These are phyloP conservation scores for Amniculicola lignicola DNA, from an alignment of 495 filamentous ascomycete species.

Conservation along the genomic window DNA sequence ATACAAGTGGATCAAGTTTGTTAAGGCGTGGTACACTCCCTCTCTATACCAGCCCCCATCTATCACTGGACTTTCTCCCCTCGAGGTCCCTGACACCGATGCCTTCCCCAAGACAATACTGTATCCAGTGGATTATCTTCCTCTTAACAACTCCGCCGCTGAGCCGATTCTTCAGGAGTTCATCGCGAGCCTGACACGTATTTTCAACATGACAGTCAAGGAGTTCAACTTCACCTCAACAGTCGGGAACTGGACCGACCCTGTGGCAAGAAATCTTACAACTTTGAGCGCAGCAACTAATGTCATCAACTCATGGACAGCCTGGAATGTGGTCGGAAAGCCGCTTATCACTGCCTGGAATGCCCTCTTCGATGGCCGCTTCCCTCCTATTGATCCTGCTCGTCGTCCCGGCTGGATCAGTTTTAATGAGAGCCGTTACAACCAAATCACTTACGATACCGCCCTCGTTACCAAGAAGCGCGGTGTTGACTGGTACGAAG, in stretches of 20 bases:
- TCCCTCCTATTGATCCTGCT: conserved; percentile 41
- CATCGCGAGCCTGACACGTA: conserved; percentile 45
- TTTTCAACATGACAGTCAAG: conserved; percentile 35
- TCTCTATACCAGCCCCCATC: conserved; percentile 36
- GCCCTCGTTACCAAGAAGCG: conserved; percentile 36
- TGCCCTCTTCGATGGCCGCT: conserved; percentile 39
- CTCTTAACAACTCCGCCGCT: conserved; percentile 41
- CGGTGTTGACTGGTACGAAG: conserved; percentile 44
- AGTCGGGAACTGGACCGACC: conserved; percentile 29
- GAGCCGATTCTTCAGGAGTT: conserved; percentile 40
- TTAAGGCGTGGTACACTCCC: conserved; percentile 44
- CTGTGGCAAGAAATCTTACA: conserved; percentile 27
- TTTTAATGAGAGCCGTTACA: conserved; percentile 31
- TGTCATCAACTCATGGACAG: conserved; percentile 31
- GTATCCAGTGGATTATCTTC: conserved; percentile 43
- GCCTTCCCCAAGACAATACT: conserved; percentile 41
- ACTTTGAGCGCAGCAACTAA: conserved; percentile 15
- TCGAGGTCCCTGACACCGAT: conserved; percentile 38
- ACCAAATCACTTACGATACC: conserved; percentile 30
- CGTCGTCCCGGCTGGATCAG: conserved; percentile 34
- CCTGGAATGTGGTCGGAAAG: conserved; percentile 32
- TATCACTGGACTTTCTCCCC: conserved; percentile 40
- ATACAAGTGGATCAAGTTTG: conserved; percentile 42
- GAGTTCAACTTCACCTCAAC: conserved; percentile 38
- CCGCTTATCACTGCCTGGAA: conserved; percentile 36